A percentile compares a stretch with the other conserved stretches of the same genome.
phyloP scores from a whole-genome alignment of 192 early-diverging fungal genomes.

The Umbelopsis isabellina region DNA sequence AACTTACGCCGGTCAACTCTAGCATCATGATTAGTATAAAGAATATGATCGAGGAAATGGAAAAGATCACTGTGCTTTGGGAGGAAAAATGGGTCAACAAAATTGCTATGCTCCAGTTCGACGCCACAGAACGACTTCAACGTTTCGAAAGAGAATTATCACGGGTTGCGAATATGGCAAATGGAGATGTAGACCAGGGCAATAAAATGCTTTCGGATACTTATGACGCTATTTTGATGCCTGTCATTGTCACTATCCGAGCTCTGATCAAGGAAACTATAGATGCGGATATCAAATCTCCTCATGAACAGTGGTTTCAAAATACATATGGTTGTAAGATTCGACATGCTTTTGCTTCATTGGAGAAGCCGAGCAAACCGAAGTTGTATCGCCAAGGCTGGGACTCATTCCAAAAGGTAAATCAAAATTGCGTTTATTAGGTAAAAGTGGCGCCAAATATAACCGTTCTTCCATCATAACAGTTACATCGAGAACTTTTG shows the following conservation, averaged over 20 bases:
- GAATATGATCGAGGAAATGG: constrained; percentile 63
- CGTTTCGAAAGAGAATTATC: constrained; percentile 60
- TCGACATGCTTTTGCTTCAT: constrained; percentile 46
- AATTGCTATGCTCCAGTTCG: constrained; percentile 60
- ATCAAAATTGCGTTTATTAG: neutral
- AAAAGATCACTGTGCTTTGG: constrained; percentile 77
- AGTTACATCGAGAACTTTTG: constrained; percentile 60
- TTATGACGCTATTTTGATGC: constrained; percentile 60
- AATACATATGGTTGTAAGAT: constrained; percentile 59
- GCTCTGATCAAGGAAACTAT: constrained; percentile 53
- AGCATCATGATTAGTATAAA: constrained; percentile 55
- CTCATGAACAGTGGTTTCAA: constrained; percentile 73
- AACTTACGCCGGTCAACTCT: constrained; percentile 42
- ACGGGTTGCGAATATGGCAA: constrained; percentile 49
- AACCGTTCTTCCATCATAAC: neutral
- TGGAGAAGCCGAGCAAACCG: constrained; percentile 51
- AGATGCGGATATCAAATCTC: constrained; percentile 37
- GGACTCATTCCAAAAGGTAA: constrained; percentile 63
- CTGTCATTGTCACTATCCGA: constrained; percentile 59
- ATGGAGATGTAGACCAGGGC: constrained; percentile 42
- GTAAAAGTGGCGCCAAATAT: neutral
- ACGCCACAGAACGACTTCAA: constrained; percentile 56
- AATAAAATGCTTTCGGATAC: constrained; percentile 51
- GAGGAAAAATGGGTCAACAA: constrained; percentile 81
- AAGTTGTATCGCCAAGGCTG: constrained; percentile 54